Evolutionary conservation across 129 eudicot genomes (phyloP).

Genomic region (Deinandra increscens): DNA sequence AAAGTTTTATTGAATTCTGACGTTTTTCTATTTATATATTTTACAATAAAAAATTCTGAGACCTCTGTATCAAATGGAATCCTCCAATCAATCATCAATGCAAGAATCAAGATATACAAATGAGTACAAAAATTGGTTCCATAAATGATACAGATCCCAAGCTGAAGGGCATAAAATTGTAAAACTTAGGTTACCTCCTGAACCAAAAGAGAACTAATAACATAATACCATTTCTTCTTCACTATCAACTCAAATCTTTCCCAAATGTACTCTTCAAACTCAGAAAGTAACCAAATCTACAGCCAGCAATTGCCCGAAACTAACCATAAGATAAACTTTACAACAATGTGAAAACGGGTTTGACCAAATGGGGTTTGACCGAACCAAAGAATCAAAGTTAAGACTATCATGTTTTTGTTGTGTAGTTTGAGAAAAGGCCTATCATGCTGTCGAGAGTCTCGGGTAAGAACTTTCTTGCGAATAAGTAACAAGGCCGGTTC

Average conservation of each 20-base stretch:
- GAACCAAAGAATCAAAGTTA: slow-evolving; percentile 55
- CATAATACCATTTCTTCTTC: slow-evolving; percentile 28
- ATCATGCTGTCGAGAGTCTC: slow-evolving; percentile 65
- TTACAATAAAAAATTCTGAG: neutral
- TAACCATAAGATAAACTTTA: slow-evolving; percentile 33
- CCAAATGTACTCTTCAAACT: too few species aligned
- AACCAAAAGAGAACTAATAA: slow-evolving; percentile 20
- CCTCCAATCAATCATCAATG: slow-evolving; percentile 4
- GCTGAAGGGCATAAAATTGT: slow-evolving; percentile 22
- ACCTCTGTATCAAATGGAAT: neutral
- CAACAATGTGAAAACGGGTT: slow-evolving; percentile 39
- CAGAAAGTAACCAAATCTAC: neutral
- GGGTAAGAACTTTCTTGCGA: slow-evolving; percentile 80
- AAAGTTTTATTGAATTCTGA: neutral
- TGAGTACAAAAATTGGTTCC: slow-evolving; percentile 18
- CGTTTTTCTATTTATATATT: neutral
- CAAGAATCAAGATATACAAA: slow-evolving; percentile 30
- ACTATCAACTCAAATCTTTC: too few species aligned
- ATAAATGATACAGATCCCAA: slow-evolving; percentile 33
- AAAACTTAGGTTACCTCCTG: slow-evolving; percentile 13
- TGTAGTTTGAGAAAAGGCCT: slow-evolving; percentile 63
- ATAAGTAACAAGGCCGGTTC: slow-evolving; percentile 81
- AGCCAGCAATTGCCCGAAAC: neutral
- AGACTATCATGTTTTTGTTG: slow-evolving; percentile 33
- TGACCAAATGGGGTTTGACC: slow-evolving; percentile 30